Evolutionary conservation across 129 eudicot species (phyloP).

Genomic region (Saussurea involucrata): DNA sequence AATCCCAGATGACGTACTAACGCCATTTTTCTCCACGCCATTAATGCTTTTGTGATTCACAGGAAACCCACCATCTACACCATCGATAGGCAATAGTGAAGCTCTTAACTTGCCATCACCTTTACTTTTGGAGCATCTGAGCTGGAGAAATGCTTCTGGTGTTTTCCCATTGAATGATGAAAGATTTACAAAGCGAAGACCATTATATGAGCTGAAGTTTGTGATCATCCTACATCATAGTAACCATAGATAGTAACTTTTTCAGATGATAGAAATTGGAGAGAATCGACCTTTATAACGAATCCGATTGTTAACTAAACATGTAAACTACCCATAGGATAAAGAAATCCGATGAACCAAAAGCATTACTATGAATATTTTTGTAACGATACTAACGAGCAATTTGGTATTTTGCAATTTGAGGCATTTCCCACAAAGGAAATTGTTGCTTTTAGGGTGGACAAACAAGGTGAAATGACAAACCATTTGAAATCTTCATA

Average conservation of each 20-base stretch:
- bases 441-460: background rate
- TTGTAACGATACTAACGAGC: background rate
- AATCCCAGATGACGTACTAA: conserved; percentile 37
- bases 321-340: background rate
- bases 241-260: background rate
- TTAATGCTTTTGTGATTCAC: conserved; percentile 34
- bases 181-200: conserved; percentile 38
- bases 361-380: background rate
- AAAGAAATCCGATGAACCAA: background rate
- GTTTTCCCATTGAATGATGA: conserved; percentile 35
- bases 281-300: background rate
- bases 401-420: background rate
- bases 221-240: conserved; percentile 38
- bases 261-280: background rate
- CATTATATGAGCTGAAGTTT: conserved; percentile 39
- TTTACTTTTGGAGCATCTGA: conserved; percentile 33
- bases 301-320: background rate
- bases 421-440: background rate
- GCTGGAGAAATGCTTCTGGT: conserved; percentile 41
- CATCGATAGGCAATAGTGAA: conserved; percentile 57
- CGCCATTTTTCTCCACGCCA: conserved; percentile 30
- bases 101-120: conserved; percentile 41
- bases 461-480: background rate
- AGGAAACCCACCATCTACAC: conserved; percentile 51
- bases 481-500: background rate